phyloP scores from a whole-genome alignment of 2,329 filamentous ascomycete species.

The Beauveria caledonica region DNA sequence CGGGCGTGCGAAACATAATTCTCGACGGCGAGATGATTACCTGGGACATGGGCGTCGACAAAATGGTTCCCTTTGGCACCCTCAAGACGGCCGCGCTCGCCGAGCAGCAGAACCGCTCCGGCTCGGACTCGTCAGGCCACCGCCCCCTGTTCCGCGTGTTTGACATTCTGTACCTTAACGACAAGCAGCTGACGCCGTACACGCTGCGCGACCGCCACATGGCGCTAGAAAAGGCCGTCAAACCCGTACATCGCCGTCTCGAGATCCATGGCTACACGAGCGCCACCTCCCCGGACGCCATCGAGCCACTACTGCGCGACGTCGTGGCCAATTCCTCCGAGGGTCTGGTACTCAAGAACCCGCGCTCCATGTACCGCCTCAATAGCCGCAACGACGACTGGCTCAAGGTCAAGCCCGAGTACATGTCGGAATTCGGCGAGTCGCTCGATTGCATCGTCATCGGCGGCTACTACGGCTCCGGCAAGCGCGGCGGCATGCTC shows the following conservation, averaged over 20 bases:
- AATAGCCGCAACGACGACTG: conserved; percentile 92
- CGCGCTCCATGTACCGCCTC: conserved; percentile 73
- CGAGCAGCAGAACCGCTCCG: conserved; percentile 58
- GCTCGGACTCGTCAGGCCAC: conserved; percentile 37
- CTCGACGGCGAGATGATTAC: conserved; percentile 98
- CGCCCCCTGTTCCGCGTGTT: conserved; percentile 80
- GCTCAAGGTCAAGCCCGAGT: conserved; percentile 98
- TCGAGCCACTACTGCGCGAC: conserved; percentile 71
- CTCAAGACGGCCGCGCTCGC: conserved; percentile 83
- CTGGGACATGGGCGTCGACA: conserved; percentile 82
- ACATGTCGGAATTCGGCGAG: conserved; percentile 95
- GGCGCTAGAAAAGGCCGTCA: conserved; percentile 65
- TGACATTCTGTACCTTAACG: conserved; percentile 85
- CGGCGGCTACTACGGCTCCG: conserved; percentile 88
- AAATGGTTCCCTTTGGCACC: conserved; percentile 82
- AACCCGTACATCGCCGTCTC: conserved; percentile 62
- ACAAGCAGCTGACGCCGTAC: conserved; percentile 68
- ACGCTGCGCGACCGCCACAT: conserved; percentile 71
- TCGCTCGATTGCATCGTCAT: conserved; percentile 83
- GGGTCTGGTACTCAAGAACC: conserved; percentile 89
- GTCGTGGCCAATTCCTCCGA: conserved; percentile 84
- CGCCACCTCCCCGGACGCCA: conserved; percentile 59
- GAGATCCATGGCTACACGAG: conserved; percentile 70
- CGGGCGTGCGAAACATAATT: conserved; percentile 76
- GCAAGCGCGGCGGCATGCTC: conserved; percentile 70